A percentile compares a stretch with the other conserved stretches of the same genome.
Evolutionary conservation across 2,329 filamentous ascomycete species (phyloP).

Genomic region (Beauveria medogensis): DNA sequence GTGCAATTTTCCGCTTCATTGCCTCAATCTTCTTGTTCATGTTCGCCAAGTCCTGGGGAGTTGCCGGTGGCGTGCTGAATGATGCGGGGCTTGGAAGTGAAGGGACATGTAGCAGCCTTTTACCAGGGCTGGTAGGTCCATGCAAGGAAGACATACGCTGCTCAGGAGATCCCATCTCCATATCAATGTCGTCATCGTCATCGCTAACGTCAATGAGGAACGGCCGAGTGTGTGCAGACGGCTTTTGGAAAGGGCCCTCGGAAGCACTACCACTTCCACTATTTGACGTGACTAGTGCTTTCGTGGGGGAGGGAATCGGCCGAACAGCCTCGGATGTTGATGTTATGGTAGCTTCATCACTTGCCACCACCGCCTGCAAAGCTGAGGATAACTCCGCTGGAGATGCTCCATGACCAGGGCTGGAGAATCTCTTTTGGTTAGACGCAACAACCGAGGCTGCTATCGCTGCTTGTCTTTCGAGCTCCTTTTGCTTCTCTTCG

Average conservation of each 20-base stretch:
- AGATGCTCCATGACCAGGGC: background rate
- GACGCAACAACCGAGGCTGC: background rate
- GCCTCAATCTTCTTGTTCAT: conserved; percentile 53
- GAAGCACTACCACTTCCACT: conserved; percentile 36
- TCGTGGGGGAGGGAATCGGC: background rate
- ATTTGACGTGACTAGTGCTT: background rate
- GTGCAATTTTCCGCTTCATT: conserved; percentile 50
- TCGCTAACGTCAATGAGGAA: conserved; percentile 85
- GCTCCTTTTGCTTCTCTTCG: conserved; percentile 28
- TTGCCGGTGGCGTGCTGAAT: conserved; percentile 29
- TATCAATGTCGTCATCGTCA: conserved; percentile 55
- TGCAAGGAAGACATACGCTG: conserved; percentile 31
- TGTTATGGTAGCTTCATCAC: background rate
- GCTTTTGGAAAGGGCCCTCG: conserved; percentile 46
- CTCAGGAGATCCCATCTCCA: conserved; percentile 54
- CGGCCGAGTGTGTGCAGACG: conserved; percentile 52
- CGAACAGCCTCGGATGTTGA: background rate
- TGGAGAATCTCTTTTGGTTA: background rate
- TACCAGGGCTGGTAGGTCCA: conserved; percentile 23
- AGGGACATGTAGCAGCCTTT: conserved; percentile 30
- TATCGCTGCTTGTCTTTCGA: conserved; percentile 1
- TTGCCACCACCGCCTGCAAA: background rate
- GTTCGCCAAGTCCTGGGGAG: conserved; percentile 34
- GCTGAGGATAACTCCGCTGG: background rate
- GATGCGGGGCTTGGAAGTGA: conserved; percentile 33